Base-by-base conservation (phyloP, 2,329 filamentous ascomycete genomes). In the Fusarium caatingaense region DNA sequence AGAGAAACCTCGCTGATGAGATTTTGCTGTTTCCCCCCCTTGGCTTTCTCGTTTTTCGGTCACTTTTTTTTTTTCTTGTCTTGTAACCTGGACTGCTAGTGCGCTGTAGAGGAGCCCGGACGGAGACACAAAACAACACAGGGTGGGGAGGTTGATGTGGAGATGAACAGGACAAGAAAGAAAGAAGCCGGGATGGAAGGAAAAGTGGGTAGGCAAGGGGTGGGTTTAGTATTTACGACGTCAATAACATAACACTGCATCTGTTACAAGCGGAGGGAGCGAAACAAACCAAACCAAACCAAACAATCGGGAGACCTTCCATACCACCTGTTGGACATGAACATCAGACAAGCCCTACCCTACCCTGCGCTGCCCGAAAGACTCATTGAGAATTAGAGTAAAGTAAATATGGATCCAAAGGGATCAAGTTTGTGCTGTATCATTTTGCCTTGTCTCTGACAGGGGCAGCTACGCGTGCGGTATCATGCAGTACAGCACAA, bases 111-210 rank as follows among this genome's bases (percentile, higher is more conserved):
- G 66, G 55, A 64, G 67, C 48, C 62, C 20, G 66, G 67, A 56
- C 46, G 53, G 56, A 41, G 56, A 69, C 66, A 68, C 45, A 64
- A 42, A 56, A 59, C 44, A 53, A 44, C 48, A 48, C 58, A 60
- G 67, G 56, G 67, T 71, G 67, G 66, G 62, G 64, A 63, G 49
- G 64, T 67, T 49, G 58, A 67, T 70, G 67, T 69, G 67, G 67
- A 69, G 67, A 69, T 68, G 57, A 44, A 56, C 60, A 60, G 53
- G 54, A 67, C 56, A 45, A 51, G 61, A 65, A 65, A 64, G 45
- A 60, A 61, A 63, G 47, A 49, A 56, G 45, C 60, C 32, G 40
- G 62, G 63, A 67, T 66, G 34, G 50, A 62, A 56, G 56, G 34
- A 66, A 69, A 25, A 42, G 44, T 44, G 23, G 49, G 50, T 40